Base-by-base conservation (phyloP, 768 basidiomycete genomes). In the Pholiota microspora region DNA sequence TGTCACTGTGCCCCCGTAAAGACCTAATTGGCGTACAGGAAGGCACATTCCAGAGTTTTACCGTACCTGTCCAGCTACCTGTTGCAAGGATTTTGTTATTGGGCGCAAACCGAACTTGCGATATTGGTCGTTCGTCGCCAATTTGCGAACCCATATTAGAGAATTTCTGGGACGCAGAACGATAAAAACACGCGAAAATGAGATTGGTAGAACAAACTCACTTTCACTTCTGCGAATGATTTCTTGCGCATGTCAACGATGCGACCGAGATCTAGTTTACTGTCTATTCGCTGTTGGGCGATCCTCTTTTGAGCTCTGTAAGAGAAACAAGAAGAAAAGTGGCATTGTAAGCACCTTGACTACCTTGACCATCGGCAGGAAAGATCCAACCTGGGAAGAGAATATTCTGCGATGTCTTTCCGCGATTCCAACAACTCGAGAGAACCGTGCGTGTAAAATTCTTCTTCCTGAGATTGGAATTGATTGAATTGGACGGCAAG, bases 131-230 rank as follows among this genome's bases (percentile, higher is more conserved):
- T 61, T 97, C 94, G 69, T 98, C 97, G 51, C 94, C 97, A 61
- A 98, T 94, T 78, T 98, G 96, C 0, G 97, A 98, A 21, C 97
- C 97, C 42, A 98, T 83, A 64, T 94, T 96, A 45, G 85, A 79
- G 70, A 91, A 94, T 70, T 86, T 90, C 92, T 95, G 38, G n/a
- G 27, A 16, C 18, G 6, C n/a, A 10, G n/a, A 9, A 34, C 13
- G 45, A 46, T 16, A 38, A 38, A 13, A 34, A 25, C 12, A 35
- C 21, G 23, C 5, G 31, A 15, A 29, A 12, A 0, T 1, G 16
- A 6, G 15, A n/a, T 42, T 15, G 3, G 47, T 10, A 23, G n/a
- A 9, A 44, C 4, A 15, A 10, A 64, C 81, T 57, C 59, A 94
- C 94, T 77, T 97, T 96, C 61, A 99, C 87, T 61, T 94, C 86